Base-by-base conservation (phyloP, 441 rosid genomes). In the Populus hybrid region DNA sequence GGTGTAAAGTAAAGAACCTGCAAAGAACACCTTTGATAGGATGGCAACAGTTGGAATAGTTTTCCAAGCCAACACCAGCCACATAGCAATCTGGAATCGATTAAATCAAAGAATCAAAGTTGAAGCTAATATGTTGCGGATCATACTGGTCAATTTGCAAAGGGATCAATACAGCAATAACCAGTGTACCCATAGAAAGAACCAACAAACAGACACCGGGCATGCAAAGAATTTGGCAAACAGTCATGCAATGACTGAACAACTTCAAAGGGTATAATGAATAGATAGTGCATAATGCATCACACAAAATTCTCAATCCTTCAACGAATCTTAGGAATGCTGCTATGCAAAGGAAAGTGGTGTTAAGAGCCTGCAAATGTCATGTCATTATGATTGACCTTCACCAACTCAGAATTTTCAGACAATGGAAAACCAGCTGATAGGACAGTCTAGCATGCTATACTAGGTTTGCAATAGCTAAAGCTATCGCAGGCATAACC, bases 21-120 rank as follows among this genome's bases (percentile, higher is more conserved):
- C 94, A 89, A 94, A 92, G 88, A 94, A 94, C 91, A 94, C 78
- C 85, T 92, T 94, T 11, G 98, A 90, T 42, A 94, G 80, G 83
- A 89, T 78, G 28, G 88, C 73, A 79, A 90, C 78, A 74, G 87
- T 69, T 9, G 77, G 93, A 78, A 89, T 83, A 78, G 90, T 87
- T 87, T 91, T 93, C 98, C 95, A 93, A 90, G 94, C 92, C 80
- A 90, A 78, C 38, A 90, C 82, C 90, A 92, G 77, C 98, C 98
- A 93, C 86, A 92, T 83, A 71, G 90, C 86, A 79, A 93, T 85
- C 98, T 93, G 88, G 10, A 87, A 79, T 75, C 71, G 70, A 75
- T 68, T 66, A 65, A 75, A 68, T 26, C 73, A 68, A 38, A 79
- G 63, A 61, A 69, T 29, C 16, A 23, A 21, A 24, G 36, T 40